Evolutionary conservation across 768 basidiomycete genomes (phyloP).

Genomic region (Solioccasus polychromus): DNA sequence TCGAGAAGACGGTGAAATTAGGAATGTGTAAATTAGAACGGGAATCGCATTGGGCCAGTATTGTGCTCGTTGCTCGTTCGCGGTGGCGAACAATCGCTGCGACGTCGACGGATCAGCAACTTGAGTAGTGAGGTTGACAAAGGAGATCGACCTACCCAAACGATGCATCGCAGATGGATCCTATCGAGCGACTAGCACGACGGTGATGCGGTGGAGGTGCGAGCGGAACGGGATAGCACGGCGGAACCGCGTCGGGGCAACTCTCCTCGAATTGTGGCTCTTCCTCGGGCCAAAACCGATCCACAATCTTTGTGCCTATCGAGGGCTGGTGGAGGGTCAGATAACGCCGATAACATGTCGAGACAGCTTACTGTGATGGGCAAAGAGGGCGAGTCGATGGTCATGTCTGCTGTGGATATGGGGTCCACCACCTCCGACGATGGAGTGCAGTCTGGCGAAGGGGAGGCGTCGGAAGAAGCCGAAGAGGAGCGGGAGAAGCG

Average conservation of each 20-base stretch:
- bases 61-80: conserved; percentile 14
- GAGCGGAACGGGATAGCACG: conserved; percentile 17
- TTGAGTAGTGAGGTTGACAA: background rate
- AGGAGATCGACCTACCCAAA: conserved; percentile 13
- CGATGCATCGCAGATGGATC: conserved; percentile 5
- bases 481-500: conserved; percentile 20
- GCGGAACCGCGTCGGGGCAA: conserved; percentile 4
- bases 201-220: conserved; percentile 31
- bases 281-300: conserved; percentile 33
- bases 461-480: conserved; percentile 12
- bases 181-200: conserved; percentile 19
- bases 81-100: conserved; percentile 18
- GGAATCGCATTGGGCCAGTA: conserved; percentile 23
- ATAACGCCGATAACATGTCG: conserved; percentile 1
- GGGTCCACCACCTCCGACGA: conserved; percentile 23
- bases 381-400: background rate
- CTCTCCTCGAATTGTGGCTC: conserved; percentile 17
- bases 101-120: background rate
- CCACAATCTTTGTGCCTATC: conserved; percentile 28
- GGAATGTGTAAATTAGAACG: conserved; percentile 19
- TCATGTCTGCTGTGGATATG: conserved; percentile 7
- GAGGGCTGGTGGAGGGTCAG: conserved; percentile 17
- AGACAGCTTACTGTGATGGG: conserved; percentile 13
- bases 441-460: conserved; percentile 13
- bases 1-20: background rate